Evolutionary conservation across 345 rosid species (phyloP).

Genomic region (Eucalyptus polyanthemos): DNA sequence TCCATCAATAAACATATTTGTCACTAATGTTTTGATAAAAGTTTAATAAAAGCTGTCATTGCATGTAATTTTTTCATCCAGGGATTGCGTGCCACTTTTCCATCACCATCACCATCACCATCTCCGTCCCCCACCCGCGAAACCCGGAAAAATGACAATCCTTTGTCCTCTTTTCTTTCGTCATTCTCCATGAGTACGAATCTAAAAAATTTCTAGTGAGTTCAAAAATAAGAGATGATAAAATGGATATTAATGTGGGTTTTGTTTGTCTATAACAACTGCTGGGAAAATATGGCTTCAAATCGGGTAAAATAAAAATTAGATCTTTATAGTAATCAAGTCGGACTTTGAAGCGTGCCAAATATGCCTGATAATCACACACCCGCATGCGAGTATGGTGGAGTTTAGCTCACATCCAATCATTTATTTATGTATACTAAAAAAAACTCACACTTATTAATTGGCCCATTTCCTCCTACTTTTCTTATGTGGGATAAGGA

Average conservation of each 20-base stretch:
- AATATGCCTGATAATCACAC: no score
- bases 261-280: not conserved
- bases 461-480: accelerated
- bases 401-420: no score
- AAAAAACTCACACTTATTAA: no score
- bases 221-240: not conserved
- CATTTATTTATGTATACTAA: no score
- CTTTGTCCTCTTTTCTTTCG: not conserved
- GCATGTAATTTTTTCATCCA: not conserved
- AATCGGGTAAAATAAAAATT: no score
- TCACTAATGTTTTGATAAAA: no score
- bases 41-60: not conserved
- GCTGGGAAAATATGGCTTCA: no score
- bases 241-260: not conserved
- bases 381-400: no score
- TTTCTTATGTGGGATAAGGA: no score
- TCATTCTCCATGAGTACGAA: not conserved
- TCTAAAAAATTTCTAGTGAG: not conserved
- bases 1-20: not conserved
- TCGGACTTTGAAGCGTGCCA: no score
- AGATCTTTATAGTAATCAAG: no score
- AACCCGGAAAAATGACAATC: not conserved
- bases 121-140: not conserved
- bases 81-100: not conserved
- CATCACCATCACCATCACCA: not conserved